Base-by-base conservation (phyloP, 371 early-diverging fungal species). In the Mortierella sp. region DNA sequence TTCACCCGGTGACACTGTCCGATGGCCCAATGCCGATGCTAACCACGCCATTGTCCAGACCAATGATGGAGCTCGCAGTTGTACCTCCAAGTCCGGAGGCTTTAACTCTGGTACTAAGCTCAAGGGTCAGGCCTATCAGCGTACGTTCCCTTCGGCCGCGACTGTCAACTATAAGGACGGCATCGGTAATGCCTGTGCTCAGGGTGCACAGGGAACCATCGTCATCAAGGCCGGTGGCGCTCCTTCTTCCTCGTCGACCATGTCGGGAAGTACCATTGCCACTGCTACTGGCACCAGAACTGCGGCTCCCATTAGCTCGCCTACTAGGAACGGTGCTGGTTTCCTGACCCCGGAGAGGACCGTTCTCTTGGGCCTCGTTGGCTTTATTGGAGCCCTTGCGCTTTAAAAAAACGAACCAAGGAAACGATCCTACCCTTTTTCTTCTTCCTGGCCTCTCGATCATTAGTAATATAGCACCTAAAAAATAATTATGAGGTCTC, bases 1-100 rank as follows among this genome's bases (percentile, higher is more conserved):
- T 19, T 49, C 54, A 19, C 56, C 64, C 51, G 64, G 71, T n/a
- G 64, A 71, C 50, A 44, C 60, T 32, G 64, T 64, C 41, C 50
- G 55, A 50, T 71, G 64, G 71, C 51, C 60, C 50, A 59, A 55
- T 39, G 49, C 17, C 46, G 71, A 64, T 31, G 56, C 56, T 24
- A 48, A 59, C 41, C 71, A 71, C 21, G 64, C 64, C 39, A 59
- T 64, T 31, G 70, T 70, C 54, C 34, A 70, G 55, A 70, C 70
- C 39, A 41, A 2, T 39, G 1, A 19, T 7, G 71, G 71, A 19
- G 27, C 48, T 11, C 64, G 50, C 24, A 43, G 28, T 50, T 64
- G 64, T 50, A 64, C 23, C 56, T 50, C 2, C 39, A 24, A 28
- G 44, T 21, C 54, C 14, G 60, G 60, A 6, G 71, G 64, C 1